Conservation (phyloP, 176 grass and related monocot genomes). For the Zoysia pacifica region DNA sequence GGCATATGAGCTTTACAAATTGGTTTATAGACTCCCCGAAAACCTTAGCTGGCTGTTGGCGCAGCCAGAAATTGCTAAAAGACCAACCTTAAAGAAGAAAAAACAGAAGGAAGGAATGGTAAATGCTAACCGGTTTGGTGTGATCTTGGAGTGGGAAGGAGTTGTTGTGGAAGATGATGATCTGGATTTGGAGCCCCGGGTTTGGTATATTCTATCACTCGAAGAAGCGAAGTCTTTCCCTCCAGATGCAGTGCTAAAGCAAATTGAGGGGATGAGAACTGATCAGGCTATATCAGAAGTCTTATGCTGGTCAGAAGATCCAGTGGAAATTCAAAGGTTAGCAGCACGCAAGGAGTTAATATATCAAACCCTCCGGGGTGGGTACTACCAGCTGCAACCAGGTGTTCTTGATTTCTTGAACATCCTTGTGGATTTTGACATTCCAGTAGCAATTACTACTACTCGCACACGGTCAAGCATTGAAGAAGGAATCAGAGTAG, state of each 20-base stretch:
- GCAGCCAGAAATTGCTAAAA: constrained; percentile 35
- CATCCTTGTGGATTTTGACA: constrained; percentile 49
- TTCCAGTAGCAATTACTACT: constrained; percentile 62
- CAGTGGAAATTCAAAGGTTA: constrained; percentile 53
- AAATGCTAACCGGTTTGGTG: constrained; percentile 46
- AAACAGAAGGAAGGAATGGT: constrained; percentile 35
- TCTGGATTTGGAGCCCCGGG: constrained; percentile 55
- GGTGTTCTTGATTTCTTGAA: constrained; percentile 70
- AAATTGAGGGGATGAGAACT: constrained; percentile 75
- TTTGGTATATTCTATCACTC: constrained; percentile 67
- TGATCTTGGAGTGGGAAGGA: constrained; percentile 84
- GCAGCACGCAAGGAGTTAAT: constrained; percentile 64
- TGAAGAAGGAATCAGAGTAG: constrained; percentile 64
- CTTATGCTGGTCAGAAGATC: constrained; percentile 68
- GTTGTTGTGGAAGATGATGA: constrained; percentile 74
- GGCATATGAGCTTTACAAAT: constrained; percentile 45
- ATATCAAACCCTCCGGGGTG: constrained; percentile 46
- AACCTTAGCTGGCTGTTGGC: constrained; percentile 65
- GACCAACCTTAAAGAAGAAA: constrained; percentile 46
- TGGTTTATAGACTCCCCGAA: constrained; percentile 56
- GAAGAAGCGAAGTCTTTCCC: constrained; percentile 72
- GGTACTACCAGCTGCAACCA: constrained; percentile 45
- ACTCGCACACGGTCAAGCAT: constrained; percentile 34
- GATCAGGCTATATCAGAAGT: constrained; percentile 71
- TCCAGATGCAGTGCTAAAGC: constrained; percentile 45